Evolutionary conservation across 805 yeast species (phyloP), one percentile per base, ranked within the genome.

Genomic region (Wickerhamomyces pijperi): DNA sequence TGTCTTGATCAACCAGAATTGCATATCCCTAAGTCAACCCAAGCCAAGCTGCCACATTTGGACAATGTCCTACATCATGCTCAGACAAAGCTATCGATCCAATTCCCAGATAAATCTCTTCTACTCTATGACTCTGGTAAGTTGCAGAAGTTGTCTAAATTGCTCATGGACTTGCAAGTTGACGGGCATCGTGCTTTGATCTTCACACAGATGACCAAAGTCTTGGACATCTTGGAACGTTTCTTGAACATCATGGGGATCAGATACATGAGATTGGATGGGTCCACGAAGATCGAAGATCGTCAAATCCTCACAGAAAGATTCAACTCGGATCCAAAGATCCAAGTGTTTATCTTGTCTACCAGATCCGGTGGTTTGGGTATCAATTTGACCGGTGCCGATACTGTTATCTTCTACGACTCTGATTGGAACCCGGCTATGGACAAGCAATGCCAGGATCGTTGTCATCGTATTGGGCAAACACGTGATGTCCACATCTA

Each of bases 371-470:
- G 99, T 59, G 99, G 99, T 29, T 68, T 94, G 49, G 99, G 99
- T 56, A 92, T 92, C 58, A 92, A 92, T 54, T 64, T 92, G 47
- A 92, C 98, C 0, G 99, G 97, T 55, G 99, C 99, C 0, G 99
- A 92, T 54, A 92, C 98, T 0, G 99, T 92, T 34, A 86, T 92
- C 7, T 94, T 92, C 62, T 92, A 94, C 58, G 99, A 92, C 60
- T 86, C 96, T 3, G 98, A 90, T 61, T 90, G 98, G 98, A 92
- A 92, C 56, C 99, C 99, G 2, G 95, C 97, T 1, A 92, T 92
- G 97, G 99, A 92, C 59, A 86, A 87, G 55, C 99, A 92, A 61
- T 92, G 98, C 63, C 98, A 92, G 61, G 99, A 92, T 62, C 78
- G 99, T 59, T 92, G 97, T 63, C 99, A 92, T 59, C 81, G 99